phyloP scores from a whole-genome alignment of 768 basidiomycete genomes.

The Amanita molliuscula region DNA sequence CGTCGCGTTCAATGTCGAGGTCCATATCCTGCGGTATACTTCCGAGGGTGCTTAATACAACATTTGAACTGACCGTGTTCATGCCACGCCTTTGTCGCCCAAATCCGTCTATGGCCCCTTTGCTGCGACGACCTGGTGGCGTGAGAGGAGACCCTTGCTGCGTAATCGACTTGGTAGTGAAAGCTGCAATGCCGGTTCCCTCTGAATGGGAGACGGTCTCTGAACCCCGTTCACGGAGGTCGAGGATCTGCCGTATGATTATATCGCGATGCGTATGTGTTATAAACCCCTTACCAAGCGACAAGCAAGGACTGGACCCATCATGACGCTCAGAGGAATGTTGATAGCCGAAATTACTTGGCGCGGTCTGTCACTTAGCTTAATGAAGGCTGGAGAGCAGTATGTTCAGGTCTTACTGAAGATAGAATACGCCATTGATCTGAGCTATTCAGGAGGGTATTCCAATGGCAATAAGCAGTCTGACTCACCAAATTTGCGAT shows the following conservation, averaged over 20 bases:
- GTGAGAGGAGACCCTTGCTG: constrained; percentile 47
- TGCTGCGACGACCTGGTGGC: constrained; percentile 36
- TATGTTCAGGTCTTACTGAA: constrained; percentile 43
- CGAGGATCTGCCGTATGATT: constrained; percentile 46
- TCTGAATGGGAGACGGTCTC: constrained; percentile 71
- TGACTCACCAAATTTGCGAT: constrained; percentile 59
- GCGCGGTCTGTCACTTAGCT: constrained; percentile 43
- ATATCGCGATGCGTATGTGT: background rate
- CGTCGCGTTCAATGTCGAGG: constrained; percentile 37
- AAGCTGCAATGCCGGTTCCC: constrained; percentile 57
- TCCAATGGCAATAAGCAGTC: background rate
- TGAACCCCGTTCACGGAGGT: constrained; percentile 73
- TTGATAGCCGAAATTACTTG: constrained; percentile 78
- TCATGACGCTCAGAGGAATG: constrained; percentile 78
- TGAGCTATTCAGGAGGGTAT: constrained; percentile 10
- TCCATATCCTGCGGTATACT: constrained; percentile 45
- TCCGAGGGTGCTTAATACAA: constrained; percentile 55
- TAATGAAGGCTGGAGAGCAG: constrained; percentile 10
- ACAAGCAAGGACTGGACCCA: constrained; percentile 71
- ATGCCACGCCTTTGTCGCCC: constrained; percentile 29
- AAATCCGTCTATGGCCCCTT: constrained; percentile 24
- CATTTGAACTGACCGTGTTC: constrained; percentile 46
- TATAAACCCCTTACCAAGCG: constrained; percentile 40
- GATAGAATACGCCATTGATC: constrained; percentile 79
- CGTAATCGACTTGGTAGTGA: constrained; percentile 52